These are phyloP conservation scores for Lizonia empirigonia DNA, from an alignment of 2,329 filamentous ascomycete genomes.

Conservation along the genomic window DNA sequence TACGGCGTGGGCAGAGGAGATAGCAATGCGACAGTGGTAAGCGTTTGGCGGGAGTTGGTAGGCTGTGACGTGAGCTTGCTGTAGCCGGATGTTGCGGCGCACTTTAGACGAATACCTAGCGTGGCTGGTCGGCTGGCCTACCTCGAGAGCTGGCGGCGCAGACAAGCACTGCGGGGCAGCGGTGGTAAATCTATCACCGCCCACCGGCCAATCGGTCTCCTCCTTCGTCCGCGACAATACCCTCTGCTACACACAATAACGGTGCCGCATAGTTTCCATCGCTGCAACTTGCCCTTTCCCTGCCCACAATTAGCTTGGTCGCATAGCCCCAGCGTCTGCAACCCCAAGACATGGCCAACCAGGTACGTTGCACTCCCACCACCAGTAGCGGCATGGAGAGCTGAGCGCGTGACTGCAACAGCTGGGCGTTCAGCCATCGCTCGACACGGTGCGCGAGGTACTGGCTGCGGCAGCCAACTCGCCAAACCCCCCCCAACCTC, in stretches of 20 bases:
- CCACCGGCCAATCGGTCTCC: not conserved
- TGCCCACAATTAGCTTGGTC: not conserved
- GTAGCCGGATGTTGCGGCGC: conserved; percentile 2
- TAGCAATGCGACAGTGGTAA: conserved; percentile 15
- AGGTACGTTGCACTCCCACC: conserved; percentile 25
- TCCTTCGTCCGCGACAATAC: not conserved
- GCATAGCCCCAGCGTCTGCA: conserved; percentile 10
- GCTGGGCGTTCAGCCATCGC: conserved; percentile 62
- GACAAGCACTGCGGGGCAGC: conserved; percentile 5
- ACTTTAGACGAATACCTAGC: conserved; percentile 5
- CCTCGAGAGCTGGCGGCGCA: not conserved
- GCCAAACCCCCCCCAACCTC: conserved; percentile 71
- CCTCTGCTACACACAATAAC: not conserved
- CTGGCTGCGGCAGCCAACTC: conserved; percentile 58
- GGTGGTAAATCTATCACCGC: conserved; percentile 10
- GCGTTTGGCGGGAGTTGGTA: conserved; percentile 6
- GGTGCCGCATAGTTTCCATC: not conserved
- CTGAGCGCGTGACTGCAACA: conserved; percentile 44
- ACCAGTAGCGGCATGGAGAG: conserved; percentile 14
- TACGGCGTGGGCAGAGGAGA: not conserved
- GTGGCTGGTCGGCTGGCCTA: not conserved
- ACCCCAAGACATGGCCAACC: conserved; percentile 28
- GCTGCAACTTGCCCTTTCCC: not conserved
- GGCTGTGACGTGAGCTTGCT: conserved; percentile 18
- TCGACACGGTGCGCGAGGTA: conserved; percentile 64